A percentile compares a stretch with the other conserved stretches of the same genome.
phyloP scores from a whole-genome alignment of 2,329 filamentous ascomycete species.

The Alternaria arborescens region DNA sequence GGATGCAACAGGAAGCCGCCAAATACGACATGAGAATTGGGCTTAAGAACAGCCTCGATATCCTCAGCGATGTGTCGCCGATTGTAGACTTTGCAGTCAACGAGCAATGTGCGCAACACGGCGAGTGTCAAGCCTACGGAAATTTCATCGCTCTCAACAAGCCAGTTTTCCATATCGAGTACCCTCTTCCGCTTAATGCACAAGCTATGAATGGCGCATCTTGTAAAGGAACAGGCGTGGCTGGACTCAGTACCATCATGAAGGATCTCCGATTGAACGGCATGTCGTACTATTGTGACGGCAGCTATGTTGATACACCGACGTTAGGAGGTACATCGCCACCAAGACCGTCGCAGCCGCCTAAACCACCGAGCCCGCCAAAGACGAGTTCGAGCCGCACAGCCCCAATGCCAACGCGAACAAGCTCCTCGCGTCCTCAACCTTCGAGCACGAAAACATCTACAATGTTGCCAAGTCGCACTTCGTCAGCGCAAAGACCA shows the following conservation, averaged over 20 bases:
- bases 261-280: conserved; percentile 70
- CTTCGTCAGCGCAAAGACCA: conserved; percentile 20
- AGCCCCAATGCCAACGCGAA: not conserved
- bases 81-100: conserved; percentile 45
- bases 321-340: conserved; percentile 31
- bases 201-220: conserved; percentile 9
- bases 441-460: not conserved
- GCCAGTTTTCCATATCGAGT: conserved; percentile 48
- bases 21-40: conserved; percentile 37
- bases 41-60: conserved; percentile 44
- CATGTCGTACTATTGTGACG: conserved; percentile 65
- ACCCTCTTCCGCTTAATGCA: conserved; percentile 50
- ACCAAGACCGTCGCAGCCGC: not conserved
- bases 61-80: conserved; percentile 27
- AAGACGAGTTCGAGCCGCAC: conserved; percentile 9
- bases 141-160: conserved; percentile 40
- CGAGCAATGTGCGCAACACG: conserved; percentile 40
- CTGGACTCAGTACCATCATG: conserved; percentile 68
- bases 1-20: conserved; percentile 18
- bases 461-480: not conserved
- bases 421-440: not conserved
- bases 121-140: conserved; percentile 35
- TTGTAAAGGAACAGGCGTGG: conserved; percentile 54
- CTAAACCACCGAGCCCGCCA: conserved; percentile 8
- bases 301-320: conserved; percentile 39